Percentiles rank a stretch among this genome's conserved stretches.
phyloP scores from a whole-genome alignment of 257 asterid species.

The Fraxinus anomala region DNA sequence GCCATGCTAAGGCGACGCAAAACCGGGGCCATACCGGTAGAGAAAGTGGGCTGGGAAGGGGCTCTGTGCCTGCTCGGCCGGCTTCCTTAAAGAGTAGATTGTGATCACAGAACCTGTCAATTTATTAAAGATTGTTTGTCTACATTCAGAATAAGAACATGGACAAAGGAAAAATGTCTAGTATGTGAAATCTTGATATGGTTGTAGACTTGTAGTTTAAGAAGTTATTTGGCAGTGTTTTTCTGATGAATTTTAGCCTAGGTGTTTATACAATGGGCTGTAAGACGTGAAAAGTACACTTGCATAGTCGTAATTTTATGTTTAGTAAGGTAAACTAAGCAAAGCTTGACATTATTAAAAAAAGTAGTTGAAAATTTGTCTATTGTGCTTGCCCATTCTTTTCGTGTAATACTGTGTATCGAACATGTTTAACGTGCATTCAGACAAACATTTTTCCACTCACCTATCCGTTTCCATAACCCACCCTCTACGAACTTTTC shows the following conservation, averaged over 20 bases:
- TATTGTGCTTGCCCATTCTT: no score
- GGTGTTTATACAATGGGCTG: neutral
- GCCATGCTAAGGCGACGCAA: neutral
- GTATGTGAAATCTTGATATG: conserved; percentile 1
- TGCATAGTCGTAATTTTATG: neutral
- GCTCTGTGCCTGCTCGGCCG: neutral
- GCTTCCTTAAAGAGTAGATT: neutral
- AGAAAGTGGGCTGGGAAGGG: neutral
- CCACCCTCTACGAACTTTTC: no score
- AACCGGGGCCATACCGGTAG: neutral
- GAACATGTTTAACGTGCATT: no score
- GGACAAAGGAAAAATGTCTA: neutral
- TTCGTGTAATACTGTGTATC: no score
- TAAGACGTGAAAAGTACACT: neutral
- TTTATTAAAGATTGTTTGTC: neutral
- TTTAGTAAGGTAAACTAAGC: neutral
- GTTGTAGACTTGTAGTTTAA: neutral
- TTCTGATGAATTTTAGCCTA: neutral
- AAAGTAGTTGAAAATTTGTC: no score
- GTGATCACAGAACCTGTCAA: neutral
- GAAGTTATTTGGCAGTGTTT: neutral
- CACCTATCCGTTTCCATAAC: no score
- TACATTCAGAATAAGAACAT: neutral
- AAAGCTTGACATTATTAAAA: no score
- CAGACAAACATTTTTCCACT: no score